Evolutionary conservation across 2,329 filamentous ascomycete genomes (phyloP), one percentile per base, ranked within the genome.

Genomic region (Xylariaceae sp.): DNA sequence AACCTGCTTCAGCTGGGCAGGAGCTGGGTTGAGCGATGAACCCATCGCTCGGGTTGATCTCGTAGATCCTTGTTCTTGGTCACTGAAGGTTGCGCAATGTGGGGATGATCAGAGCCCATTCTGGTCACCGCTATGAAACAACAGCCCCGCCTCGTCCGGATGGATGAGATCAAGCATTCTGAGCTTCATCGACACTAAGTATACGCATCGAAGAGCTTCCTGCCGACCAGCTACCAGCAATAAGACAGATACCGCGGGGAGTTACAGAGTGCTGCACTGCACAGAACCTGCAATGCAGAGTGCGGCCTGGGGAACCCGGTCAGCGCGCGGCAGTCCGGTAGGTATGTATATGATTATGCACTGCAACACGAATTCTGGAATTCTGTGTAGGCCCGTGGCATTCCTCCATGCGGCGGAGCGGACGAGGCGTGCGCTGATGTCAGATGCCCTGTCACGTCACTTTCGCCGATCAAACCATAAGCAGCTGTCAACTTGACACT

Each of bases 31-130:
- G n/a, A 41, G 47, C 43, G 47, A 53, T 54, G 51, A 55, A 56
- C 47, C 54, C 55, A 56, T 47, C 42, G 42, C 42, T 42, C 28
- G 54, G 55, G 55, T 48, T 51, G 52, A 55, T 54, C 53, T 47
- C 43, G 50, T 36, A 44, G 47, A 56, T 59, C 56, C 43, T 50
- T 41, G 49, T 45, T 41, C 17, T 34, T 42, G 39, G 47, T 34
- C 30, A 38, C 45, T 43, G 31, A 36, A 48, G 39, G 43, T 43
- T 49, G 48, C 44, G n/a, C 42, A 32, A 50, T 49, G 51, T 56
- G 54, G 51, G 36, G 53, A 52, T 33, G 34, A 45, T 48, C 46
- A 45, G 47, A 45, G 30, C 45, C 35, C 33, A 11, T 26, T 26
- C n/a, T 26, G 22, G 22, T 11, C 22, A 11, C 22, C 22, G 11